Conservation (phyloP, 2,329 filamentous ascomycete genomes). For the Camptophora hylomeconis region DNA sequence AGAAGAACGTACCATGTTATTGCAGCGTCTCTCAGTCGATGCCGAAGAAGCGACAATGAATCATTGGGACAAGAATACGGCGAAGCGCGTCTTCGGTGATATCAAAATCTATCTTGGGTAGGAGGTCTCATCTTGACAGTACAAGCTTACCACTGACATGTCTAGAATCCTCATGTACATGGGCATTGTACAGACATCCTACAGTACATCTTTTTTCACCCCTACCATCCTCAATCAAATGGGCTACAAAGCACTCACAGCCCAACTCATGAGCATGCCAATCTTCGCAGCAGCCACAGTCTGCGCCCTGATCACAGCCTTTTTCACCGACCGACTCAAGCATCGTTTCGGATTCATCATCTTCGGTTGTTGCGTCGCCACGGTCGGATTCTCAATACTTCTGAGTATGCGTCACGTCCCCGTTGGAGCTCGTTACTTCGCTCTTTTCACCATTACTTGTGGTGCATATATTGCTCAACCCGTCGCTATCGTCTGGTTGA, state of each 20-base stretch:
- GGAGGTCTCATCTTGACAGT: conserved; percentile 9
- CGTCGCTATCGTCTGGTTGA: conserved; percentile 18
- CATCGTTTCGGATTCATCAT: conserved; percentile 26
- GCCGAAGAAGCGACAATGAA: conserved; percentile 18
- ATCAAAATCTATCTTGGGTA: conserved; percentile 22
- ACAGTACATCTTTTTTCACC: conserved; percentile 23
- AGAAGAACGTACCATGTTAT: conserved; percentile 21
- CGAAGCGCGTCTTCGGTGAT: conserved; percentile 21
- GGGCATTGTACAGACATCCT: conserved; percentile 23
- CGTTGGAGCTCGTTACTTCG: conserved; percentile 20
- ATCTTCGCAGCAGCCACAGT: conserved; percentile 22
- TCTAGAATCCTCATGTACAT: conserved; percentile 21
- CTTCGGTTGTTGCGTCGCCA: conserved; percentile 21
- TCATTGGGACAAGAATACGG: conserved; percentile 20
- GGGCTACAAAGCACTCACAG: conserved; percentile 20
- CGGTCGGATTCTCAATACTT: conserved; percentile 24
- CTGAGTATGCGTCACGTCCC: conserved; percentile 18
- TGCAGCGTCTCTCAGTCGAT: conserved; percentile 23
- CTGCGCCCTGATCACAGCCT: conserved; percentile 19
- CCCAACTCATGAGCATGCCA: conserved; percentile 26
- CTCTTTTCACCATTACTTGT: conserved; percentile 16
- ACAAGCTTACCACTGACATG: conserved; percentile 16
- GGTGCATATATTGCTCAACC: conserved; percentile 24
- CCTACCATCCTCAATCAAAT: conserved; percentile 23
- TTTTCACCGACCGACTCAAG: conserved; percentile 20